Base-by-base conservation (phyloP, 331 rosid species). In the Cydonia oblonga region DNA sequence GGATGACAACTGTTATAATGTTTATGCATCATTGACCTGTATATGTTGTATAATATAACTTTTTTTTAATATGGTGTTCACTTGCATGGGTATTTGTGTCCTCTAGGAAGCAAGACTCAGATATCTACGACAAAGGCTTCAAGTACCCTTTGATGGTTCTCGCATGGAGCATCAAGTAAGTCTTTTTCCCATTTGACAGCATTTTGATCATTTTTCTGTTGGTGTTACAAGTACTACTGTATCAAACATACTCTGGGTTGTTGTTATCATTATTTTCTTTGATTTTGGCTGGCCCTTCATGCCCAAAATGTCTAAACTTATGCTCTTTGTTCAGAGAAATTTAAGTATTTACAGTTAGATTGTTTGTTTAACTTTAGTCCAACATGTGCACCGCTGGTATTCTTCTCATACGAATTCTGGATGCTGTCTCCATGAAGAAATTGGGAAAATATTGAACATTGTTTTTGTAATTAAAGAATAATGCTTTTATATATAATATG, bases 71-170 rank as follows among this genome's bases (percentile, higher is more conserved):
- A 23, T 15, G 38, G 6, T 22, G 49, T 42, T 60, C 13, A 72
- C 46, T 58, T 9, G 3, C 11, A 4, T 30, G 65, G 64, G 40
- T 51, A 12, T 35, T 62, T 81, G 51, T 79, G 58, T 71, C 54
- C 65, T 64, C 38, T 65, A 92, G 98, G 96, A 88, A 84, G 97
- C 80, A 84, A 87, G 96, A 58, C 89, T 91, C 62, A 75, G 76
- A 80, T 73, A 65, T 61, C 76, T 91, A 76, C 83, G 76, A 71
- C 82, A 81, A 66, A 86, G 97, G 76, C 84, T 91, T 73, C 89
- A 88, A 79, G 88, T 93, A 58, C 92, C 98, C 54, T 93, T 91
- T 77, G 91, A 93, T 77, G 96, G 97, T 75, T 89, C 96, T 71
- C 82, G 82, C 49, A 23, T 60, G 40, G 96, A 93, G 85, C 98